phyloP scores from a whole-genome alignment of 495 filamentous ascomycete species.

The Penicillium pulvis region DNA sequence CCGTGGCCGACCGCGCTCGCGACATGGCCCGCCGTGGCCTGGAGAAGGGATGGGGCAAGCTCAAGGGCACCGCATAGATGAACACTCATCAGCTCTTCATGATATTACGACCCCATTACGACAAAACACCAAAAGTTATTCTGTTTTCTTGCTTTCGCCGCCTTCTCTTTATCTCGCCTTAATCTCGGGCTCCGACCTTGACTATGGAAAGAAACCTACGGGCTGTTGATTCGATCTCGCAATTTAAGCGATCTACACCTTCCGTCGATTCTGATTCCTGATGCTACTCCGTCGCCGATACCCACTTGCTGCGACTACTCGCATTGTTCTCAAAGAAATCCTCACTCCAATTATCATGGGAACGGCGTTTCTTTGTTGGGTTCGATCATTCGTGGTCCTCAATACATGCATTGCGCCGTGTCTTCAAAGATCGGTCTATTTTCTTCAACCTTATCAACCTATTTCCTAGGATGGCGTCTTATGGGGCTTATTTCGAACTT shows the following conservation, averaged over 20 bases:
- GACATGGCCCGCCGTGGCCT: slow-evolving; percentile 45
- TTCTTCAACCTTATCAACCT: slow-evolving; percentile 6
- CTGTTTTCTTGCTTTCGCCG: slow-evolving; percentile 12
- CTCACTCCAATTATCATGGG: slow-evolving; percentile 20
- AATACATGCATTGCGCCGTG: slow-evolving; percentile 17
- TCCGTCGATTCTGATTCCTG: neutral
- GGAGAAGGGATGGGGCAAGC: slow-evolving; percentile 49
- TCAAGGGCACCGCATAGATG: slow-evolving; percentile 42
- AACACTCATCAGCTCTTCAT: slow-evolving; percentile 5
- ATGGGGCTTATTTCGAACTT: slow-evolving; percentile 9
- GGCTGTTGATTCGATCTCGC: neutral
- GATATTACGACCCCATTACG: slow-evolving; percentile 34
- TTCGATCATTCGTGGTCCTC: slow-evolving; percentile 8
- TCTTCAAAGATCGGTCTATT: slow-evolving; percentile 18
- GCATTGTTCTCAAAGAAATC: slow-evolving; percentile 6
- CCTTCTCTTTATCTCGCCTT: slow-evolving; percentile 8
- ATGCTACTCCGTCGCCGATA: slow-evolving; percentile 15
- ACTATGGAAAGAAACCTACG: slow-evolving; percentile 1
- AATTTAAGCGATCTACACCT: neutral
- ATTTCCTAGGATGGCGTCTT: slow-evolving; percentile 19
- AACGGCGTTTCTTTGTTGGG: slow-evolving; percentile 18
- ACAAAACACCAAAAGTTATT: slow-evolving; percentile 34
- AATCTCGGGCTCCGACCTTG: slow-evolving; percentile 9
- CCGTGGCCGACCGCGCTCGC: slow-evolving; percentile 42
- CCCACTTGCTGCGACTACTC: slow-evolving; percentile 6